Percentiles rank a stretch among this genome's conserved stretches.
Evolutionary conservation across 2,329 filamentous ascomycete genomes (phyloP).

Genomic region (Venturia pyrina): DNA sequence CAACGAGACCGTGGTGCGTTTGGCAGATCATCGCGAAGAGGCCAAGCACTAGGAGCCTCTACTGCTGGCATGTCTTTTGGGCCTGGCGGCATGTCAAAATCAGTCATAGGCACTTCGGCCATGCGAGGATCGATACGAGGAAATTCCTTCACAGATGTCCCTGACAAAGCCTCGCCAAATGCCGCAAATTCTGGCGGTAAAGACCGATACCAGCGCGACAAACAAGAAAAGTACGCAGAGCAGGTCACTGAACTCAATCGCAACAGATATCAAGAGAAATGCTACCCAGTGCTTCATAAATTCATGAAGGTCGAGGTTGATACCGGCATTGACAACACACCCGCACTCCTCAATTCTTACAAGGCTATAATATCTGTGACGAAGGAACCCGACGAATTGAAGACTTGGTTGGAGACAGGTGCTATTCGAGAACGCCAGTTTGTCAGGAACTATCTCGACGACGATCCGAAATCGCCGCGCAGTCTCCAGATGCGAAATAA

Average conservation of each 20-base stretch:
- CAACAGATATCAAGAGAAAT: conserved; percentile 31
- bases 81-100: conserved; percentile 64
- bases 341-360: conserved; percentile 60
- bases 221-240: conserved; percentile 70
- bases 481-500: conserved; percentile 62
- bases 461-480: conserved; percentile 53
- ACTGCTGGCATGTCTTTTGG: conserved; percentile 43
- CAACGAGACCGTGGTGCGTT: conserved; percentile 39
- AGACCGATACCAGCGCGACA: conserved; percentile 69
- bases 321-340: conserved; percentile 47
- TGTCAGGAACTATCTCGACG: conserved; percentile 66
- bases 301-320: conserved; percentile 65
- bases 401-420: conserved; percentile 49
- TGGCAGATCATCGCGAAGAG: conserved; percentile 37
- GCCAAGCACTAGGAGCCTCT: conserved; percentile 19
- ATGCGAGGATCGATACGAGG: conserved; percentile 47
- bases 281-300: conserved; percentile 65
- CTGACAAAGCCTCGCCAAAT: conserved; percentile 39
- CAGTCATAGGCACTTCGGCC: conserved; percentile 75
- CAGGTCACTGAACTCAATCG: conserved; percentile 69
- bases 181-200: conserved; percentile 40
- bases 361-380: conserved; percentile 70
- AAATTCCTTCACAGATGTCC: conserved; percentile 60
- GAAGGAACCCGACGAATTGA: conserved; percentile 54
- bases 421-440: conserved; percentile 68